Conservation (phyloP, 2,329 filamentous ascomycete genomes). For the Herpotrichia juniperi region DNA sequence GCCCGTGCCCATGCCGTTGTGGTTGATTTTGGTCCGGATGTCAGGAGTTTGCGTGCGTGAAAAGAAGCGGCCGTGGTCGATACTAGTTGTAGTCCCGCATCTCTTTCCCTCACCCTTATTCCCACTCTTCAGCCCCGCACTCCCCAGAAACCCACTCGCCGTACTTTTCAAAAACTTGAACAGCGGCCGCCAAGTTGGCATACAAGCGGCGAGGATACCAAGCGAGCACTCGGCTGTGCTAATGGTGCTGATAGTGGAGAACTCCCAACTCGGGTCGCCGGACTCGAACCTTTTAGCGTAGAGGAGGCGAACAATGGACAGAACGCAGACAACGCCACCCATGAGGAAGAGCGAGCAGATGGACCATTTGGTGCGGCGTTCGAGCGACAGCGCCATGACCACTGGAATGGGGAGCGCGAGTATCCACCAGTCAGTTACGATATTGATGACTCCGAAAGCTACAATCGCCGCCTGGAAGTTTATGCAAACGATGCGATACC, state of each 20-base stretch:
- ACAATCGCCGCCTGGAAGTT: conserved; percentile 16
- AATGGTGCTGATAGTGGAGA: conserved; percentile 10
- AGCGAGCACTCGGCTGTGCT: conserved; percentile 12
- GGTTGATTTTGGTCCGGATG: neutral
- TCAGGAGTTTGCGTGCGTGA: neutral
- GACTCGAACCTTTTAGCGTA: conserved; percentile 11
- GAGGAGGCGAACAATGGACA: conserved; percentile 15
- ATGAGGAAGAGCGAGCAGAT: conserved; percentile 19
- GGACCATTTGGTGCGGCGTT: conserved; percentile 12
- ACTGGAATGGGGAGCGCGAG: conserved; percentile 17
- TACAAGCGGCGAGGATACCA: conserved; percentile 21
- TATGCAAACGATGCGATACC: conserved; percentile 7
- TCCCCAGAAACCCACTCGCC: neutral
- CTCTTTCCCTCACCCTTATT: neutral
- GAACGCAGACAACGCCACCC: conserved; percentile 13
- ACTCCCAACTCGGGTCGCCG: conserved; percentile 12
- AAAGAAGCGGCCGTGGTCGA: neutral
- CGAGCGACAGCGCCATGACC: conserved; percentile 10
- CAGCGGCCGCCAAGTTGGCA: conserved; percentile 22
- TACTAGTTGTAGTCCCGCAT: neutral
- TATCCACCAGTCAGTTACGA: conserved; percentile 18
- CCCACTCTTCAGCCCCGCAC: neutral
- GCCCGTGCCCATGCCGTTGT: neutral
- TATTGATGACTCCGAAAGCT: conserved; percentile 17
- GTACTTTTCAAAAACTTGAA: conserved; percentile 14